Evolutionary conservation across 2,329 filamentous ascomycete genomes (phyloP).

Genomic region (Raffaelea arxii): DNA sequence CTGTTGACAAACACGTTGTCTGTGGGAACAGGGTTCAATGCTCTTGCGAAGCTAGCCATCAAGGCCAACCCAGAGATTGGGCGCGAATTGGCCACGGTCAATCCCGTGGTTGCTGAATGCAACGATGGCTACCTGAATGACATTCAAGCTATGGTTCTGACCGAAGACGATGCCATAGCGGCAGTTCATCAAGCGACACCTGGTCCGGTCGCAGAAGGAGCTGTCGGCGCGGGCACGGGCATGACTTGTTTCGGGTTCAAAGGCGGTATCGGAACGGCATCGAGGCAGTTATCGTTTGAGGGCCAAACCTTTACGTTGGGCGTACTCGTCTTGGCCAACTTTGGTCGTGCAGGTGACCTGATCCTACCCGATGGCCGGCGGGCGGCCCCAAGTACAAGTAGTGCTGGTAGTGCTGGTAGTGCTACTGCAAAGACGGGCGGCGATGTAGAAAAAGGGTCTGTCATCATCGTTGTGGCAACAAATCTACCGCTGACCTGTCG

Average conservation of each 20-base stretch:
- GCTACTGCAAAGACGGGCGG: too few relatives aligned
- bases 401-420: too few relatives aligned
- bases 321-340: background rate
- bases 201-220: conserved; percentile 49
- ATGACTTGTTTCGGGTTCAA: conserved; percentile 33
- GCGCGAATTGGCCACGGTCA: conserved; percentile 17
- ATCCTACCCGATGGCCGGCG: conserved; percentile 33
- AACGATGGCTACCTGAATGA: conserved; percentile 54
- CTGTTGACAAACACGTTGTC: conserved; percentile 49
- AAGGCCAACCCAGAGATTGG: background rate
- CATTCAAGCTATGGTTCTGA: conserved; percentile 34
- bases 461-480: conserved; percentile 51
- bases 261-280: conserved; percentile 23
- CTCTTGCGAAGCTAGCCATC: conserved; percentile 20
- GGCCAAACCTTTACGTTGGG: conserved; percentile 18
- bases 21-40: conserved; percentile 41
- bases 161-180: background rate
- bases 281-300: background rate
- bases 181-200: conserved; percentile 11
- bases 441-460: conserved; percentile 27
- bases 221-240: conserved; percentile 49
- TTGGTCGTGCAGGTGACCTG: conserved; percentile 31
- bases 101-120: conserved; percentile 23
- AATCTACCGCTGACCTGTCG: conserved; percentile 23
- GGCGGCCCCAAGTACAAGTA: too few relatives aligned